Base-by-base conservation (phyloP, 352 stramenopile genomes). In the Saprolegnia parasitica region DNA sequence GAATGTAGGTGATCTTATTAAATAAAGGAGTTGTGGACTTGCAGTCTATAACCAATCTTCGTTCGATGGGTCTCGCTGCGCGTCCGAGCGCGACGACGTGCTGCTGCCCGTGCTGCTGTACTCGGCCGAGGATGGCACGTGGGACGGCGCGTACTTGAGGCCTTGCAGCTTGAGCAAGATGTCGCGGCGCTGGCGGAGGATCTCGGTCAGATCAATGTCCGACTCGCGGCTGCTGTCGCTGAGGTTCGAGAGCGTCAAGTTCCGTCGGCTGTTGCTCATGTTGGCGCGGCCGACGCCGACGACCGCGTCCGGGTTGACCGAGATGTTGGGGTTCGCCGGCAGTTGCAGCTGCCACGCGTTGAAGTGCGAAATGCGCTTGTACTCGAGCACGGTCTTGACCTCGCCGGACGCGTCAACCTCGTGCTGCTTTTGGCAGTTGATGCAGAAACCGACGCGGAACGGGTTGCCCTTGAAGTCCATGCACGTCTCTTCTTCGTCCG, bases 341-440 rank as follows among this genome's bases (percentile, higher is more conserved):
- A 89, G 81, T 62, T 95, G 83, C 47, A 91, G 72, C n/a, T 86
- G 84, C 52, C 82, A 93, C 45, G 85, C 87, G 0, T 84, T 86
- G n/a, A 76, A 86, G 74, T 88, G 90, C 24, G 83, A 78, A 18
- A 90, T 86, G 61, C 89, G 87, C 68, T 93, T 95, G 78, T 92
- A 95, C 61, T 93, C 84, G 58, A 93, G 93, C 67, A 76, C 78
- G 9, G 71, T 65, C n/a, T 61, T 58, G 18, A 78, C 80, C 67
- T 86, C 81, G 32, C 87, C 87, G 50, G 80, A 78, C 10, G 80
- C 80, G 45, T 77, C 86, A 11, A 95, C 80, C 42, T 95, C 87
- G 76, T 95, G 87, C 68, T 95, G 87, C 73, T 93, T 93, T 77
- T 92, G 87, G 74, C 87, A 95, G 75, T 95, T 95, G 68, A 95